These are phyloP conservation scores for Gaertneriomyces sp. DNA, from an alignment of 192 early-diverging fungal genomes.

Conservation along the genomic window DNA sequence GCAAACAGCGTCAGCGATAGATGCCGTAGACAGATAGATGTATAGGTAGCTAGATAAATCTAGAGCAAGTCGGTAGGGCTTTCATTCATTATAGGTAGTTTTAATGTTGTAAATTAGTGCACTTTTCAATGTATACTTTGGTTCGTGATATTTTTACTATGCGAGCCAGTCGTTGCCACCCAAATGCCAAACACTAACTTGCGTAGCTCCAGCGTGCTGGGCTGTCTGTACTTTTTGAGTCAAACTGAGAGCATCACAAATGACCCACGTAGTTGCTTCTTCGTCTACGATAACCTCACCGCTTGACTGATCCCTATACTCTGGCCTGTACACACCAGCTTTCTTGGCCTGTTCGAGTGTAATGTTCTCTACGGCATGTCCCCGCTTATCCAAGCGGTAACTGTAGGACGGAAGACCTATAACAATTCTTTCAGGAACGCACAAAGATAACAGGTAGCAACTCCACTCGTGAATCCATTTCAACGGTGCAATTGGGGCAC, in stretches of 20 bases:
- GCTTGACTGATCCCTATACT: background rate
- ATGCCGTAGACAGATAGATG: too few species aligned
- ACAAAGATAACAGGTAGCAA: background rate
- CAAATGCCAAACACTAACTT: conserved; percentile 3
- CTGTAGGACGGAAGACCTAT: background rate
- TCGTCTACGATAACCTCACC: conserved; percentile 2
- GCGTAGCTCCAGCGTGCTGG: background rate
- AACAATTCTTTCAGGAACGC: background rate
- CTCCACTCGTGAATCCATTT: conserved; percentile 1
- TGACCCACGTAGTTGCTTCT: conserved; percentile 3
- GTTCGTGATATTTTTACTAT: too few species aligned
- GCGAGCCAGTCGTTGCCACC: background rate
- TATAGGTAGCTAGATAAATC: too few species aligned
- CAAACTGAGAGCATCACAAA: conserved; percentile 4
- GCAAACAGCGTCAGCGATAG: too few species aligned
- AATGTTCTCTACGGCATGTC: background rate
- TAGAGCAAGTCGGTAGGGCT: too few species aligned
- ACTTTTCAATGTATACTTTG: too few species aligned
- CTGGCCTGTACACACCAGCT: background rate
- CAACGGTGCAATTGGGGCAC: background rate
- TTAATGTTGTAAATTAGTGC: too few species aligned
- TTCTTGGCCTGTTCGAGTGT: background rate
- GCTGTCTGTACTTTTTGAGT: background rate
- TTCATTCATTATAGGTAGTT: too few species aligned
- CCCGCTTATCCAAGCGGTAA: background rate